Percentiles rank a stretch among this genome's conserved stretches.
phyloP scores from a whole-genome alignment of 371 early-diverging fungal genomes.

The Syncephalastrum sp. region DNA sequence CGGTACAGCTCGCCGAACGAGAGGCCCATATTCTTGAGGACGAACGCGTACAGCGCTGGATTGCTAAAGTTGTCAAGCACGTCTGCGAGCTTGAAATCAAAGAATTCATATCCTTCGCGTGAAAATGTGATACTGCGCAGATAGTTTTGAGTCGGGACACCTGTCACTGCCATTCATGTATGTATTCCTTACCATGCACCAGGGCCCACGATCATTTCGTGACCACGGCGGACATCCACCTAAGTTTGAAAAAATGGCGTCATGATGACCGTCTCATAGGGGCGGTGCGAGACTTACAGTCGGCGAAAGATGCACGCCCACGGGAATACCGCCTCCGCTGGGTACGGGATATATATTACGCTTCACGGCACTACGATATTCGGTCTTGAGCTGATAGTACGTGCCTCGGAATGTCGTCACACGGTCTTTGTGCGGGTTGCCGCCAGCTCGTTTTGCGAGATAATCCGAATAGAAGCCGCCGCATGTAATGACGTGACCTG shows the following conservation, averaged over 20 bases:
- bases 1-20: constrained; percentile 47
- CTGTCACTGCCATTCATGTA: not conserved
- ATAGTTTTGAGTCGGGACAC: not conserved
- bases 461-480: constrained; percentile 49
- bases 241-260: constrained; percentile 1
- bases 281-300: constrained; percentile 21
- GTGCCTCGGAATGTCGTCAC: constrained; percentile 47
- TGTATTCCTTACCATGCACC: constrained; percentile 34
- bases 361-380: constrained; percentile 35
- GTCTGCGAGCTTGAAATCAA: constrained; percentile 36
- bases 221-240: constrained; percentile 42
- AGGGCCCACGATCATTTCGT: constrained; percentile 49
- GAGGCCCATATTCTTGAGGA: constrained; percentile 37
- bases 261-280: not conserved
- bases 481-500: constrained; percentile 46
- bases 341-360: constrained; percentile 52
- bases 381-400: constrained; percentile 46
- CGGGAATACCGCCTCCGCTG: constrained; percentile 48
- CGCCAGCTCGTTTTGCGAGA: constrained; percentile 40
- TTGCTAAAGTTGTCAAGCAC: constrained; percentile 33
- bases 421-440: constrained; percentile 28
- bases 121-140: constrained; percentile 33
- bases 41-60: constrained; percentile 37
- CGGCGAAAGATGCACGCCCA: constrained; percentile 48
- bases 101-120: constrained; percentile 44